Conservation (phyloP, 2,329 filamentous ascomycete genomes). For the Cladophialophora immunda region DNA sequence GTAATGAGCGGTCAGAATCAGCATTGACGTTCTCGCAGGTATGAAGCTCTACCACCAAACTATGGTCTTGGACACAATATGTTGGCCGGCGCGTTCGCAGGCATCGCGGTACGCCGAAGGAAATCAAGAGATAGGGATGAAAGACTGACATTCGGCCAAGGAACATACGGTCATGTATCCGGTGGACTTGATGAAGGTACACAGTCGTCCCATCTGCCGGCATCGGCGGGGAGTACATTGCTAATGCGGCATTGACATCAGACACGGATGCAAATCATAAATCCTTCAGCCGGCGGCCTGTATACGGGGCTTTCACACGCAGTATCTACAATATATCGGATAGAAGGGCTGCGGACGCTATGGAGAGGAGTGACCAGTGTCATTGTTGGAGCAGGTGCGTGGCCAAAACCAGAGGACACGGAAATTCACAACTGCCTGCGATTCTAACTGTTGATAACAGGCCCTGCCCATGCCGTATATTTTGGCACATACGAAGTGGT, state of each 20-base stretch:
- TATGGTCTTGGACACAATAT: constrained; percentile 95
- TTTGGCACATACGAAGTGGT: constrained; percentile 98
- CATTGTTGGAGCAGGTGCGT: constrained; percentile 87
- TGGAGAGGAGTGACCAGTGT: constrained; percentile 98
- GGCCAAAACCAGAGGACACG: constrained; percentile 13
- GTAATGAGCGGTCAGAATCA: constrained; percentile 1
- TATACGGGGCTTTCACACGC: constrained; percentile 93
- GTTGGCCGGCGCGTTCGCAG: constrained; percentile 94
- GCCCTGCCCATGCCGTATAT: constrained; percentile 95
- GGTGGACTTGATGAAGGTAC: constrained; percentile 95
- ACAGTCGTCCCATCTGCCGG: constrained; percentile 40
- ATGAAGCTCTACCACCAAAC: constrained; percentile 93
- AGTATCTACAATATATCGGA: constrained; percentile 87
- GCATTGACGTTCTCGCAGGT: constrained; percentile 59
- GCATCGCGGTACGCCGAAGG: constrained; percentile 76
- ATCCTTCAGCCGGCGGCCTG: constrained; percentile 79
- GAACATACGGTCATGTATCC: constrained; percentile 99
- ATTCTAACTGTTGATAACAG: constrained; percentile 58
- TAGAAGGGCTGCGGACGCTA: constrained; percentile 87
- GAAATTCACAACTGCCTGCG: constrained; percentile 10
- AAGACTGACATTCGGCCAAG: constrained; percentile 56
- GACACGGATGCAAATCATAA: constrained; percentile 98
- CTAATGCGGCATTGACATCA: constrained; percentile 51
- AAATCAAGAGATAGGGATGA: constrained; percentile 1
- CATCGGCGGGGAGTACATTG: constrained; percentile 15